Percentiles rank a stretch among this genome's conserved stretches.
Conservation (phyloP, 805 yeast genomes). For the Saitoella complicata region DNA sequence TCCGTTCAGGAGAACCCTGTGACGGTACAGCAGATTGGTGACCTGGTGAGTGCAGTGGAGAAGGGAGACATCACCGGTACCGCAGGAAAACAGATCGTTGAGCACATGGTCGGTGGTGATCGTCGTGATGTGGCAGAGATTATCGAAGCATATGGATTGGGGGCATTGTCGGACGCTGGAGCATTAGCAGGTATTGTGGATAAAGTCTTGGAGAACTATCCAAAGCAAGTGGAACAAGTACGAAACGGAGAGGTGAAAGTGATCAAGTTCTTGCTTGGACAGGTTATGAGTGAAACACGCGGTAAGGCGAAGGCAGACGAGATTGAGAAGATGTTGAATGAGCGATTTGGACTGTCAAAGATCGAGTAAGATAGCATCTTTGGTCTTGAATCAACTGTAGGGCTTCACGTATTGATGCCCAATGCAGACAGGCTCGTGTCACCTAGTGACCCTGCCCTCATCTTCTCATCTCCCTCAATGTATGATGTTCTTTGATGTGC, state of each 20-base stretch:
- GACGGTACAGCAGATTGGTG: constrained; percentile 32
- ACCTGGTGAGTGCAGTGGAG: constrained; percentile 37
- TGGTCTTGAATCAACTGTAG: too few species aligned
- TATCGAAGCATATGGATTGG: constrained; percentile 33
- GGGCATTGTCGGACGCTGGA: constrained; percentile 19
- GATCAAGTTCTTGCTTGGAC: constrained; percentile 66
- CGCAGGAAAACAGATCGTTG: constrained; percentile 49
- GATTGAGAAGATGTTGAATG: constrained; percentile 18
- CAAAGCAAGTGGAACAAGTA: constrained; percentile 41
- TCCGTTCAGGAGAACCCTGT: constrained; percentile 20
- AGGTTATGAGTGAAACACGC: constrained; percentile 63
- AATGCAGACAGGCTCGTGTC: too few species aligned
- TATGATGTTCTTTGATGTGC: too few species aligned
- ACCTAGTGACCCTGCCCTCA: too few species aligned
- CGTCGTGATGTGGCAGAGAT: constrained; percentile 21
- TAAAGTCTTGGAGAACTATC: constrained; percentile 30
- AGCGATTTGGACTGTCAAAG: not conserved
- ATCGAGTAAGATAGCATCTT: too few species aligned
- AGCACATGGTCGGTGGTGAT: constrained; percentile 36
- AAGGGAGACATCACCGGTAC: constrained; percentile 38
- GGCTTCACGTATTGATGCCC: too few species aligned
- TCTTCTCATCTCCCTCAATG: too few species aligned
- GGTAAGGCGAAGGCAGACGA: constrained; percentile 34
- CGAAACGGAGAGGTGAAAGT: constrained; percentile 44
- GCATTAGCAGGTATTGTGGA: constrained; percentile 31